Evolutionary conservation across 1,284 basidiomycete species (phyloP), one percentile per base, ranked within the genome.

Genomic region (Athelia psychrophila): DNA sequence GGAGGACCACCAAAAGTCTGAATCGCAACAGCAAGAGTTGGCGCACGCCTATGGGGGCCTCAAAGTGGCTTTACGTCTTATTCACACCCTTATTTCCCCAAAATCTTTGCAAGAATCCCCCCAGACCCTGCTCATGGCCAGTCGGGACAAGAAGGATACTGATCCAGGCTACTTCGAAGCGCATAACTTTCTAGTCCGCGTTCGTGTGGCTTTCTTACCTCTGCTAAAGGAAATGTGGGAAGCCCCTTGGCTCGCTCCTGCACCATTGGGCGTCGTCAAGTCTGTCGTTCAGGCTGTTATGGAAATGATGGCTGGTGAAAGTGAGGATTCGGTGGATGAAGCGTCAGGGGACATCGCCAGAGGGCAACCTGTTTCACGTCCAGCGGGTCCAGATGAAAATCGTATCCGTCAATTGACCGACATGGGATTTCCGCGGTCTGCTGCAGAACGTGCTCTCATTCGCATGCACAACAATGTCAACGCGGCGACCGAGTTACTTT

Each of bases 351-450:
- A 54, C 30, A 56, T 58, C 49, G 10, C 56, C 60, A 30, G 59
- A 49, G 61, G 68, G 20, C 59, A 60, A 25, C 60, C 64, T 13
- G 58, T 68, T 36, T 58, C 65, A 15, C 74, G 79, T 19, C 70
- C 75, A 18, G 65, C 78, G 49, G 80, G 80, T 2, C 83, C 88
- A 0, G 90, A 93, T 61, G 89, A 93, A 62, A 79, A 77, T 51
- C 83, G 87, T 25, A 83, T 98, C 45, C 80, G 83, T 47, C 88
- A 93, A 61, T 76, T 99, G 47, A 87, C 86, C 16, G 96, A 99
- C 59, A 99, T 99, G 97, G 97, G 97, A 48, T 99, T 99, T 73
- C 84, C 91, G 23, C 83, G 93, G 9, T 81, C 82, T 38, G 91
- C 93, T 3, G 91, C 91, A 1, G 88, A 92, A 62, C 82, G 85